Conservation (phyloP, 805 yeast species). For the Metschnikowia henanensis region DNA sequence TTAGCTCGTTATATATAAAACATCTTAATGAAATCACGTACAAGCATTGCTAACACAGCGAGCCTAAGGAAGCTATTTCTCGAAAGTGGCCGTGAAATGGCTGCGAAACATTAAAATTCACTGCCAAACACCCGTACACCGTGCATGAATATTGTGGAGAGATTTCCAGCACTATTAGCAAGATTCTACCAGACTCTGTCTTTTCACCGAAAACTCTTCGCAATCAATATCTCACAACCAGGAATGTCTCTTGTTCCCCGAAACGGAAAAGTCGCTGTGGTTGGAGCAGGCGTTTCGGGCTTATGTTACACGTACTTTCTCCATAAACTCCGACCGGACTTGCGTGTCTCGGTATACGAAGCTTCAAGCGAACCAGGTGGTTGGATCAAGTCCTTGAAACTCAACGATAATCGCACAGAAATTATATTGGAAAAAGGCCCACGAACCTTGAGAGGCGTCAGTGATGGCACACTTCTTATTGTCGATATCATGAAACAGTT, state of each 20-base stretch:
- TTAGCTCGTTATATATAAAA: neutral
- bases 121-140: constrained; percentile 4
- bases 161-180: no score
- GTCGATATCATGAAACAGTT: constrained; percentile 57
- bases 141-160: constrained; percentile 3
- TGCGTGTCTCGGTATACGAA: constrained; percentile 65
- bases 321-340: constrained; percentile 70
- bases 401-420: constrained; percentile 25
- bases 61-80: no score
- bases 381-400: constrained; percentile 59
- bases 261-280: constrained; percentile 58
- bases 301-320: constrained; percentile 71
- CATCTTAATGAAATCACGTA: no score
- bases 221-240: neutral
- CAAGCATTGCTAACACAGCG: no score
- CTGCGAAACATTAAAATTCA: neutral
- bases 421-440: constrained; percentile 82
- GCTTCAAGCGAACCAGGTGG: constrained; percentile 65
- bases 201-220: no score
- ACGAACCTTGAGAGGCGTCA: constrained; percentile 80
- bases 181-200: no score
- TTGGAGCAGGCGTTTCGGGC: constrained; percentile 92
- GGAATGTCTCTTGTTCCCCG: constrained; percentile 23
- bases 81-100: no score
- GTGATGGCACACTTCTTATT: constrained; percentile 72